phyloP scores from a whole-genome alignment of 1,139 yeast genomes.

The Sugiyamaella neomexicana region DNA sequence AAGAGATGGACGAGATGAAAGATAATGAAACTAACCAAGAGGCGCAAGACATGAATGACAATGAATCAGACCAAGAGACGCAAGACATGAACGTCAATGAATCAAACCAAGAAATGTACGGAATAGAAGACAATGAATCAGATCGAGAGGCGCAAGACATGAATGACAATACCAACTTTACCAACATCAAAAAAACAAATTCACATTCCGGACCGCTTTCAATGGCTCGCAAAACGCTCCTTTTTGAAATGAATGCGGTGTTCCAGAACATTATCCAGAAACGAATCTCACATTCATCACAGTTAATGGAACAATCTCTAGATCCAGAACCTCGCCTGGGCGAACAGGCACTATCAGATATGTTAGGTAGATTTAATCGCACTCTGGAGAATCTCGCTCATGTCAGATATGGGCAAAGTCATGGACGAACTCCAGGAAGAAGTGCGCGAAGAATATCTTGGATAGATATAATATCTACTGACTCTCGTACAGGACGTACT shows the following conservation, averaged over 20 bases:
- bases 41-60: no score
- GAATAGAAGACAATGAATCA: no score
- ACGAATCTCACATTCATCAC: conserved; percentile 22
- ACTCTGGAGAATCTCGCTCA: conserved; percentile 6
- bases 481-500: conserved; percentile 24
- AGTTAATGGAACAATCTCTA: conserved; percentile 20
- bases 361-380: conserved; percentile 2
- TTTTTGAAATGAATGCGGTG: conserved; percentile 29
- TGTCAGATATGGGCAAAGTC: conserved; percentile 2
- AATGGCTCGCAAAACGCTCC: conserved; percentile 23
- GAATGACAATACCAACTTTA: no score
- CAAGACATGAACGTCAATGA: no score
- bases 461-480: conserved; percentile 23
- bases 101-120: no score
- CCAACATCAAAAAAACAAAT: background rate
- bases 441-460: conserved; percentile 17
- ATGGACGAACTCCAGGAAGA: background rate
- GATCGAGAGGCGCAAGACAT: no score
- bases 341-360: conserved; percentile 21
- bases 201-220: background rate
- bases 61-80: no score
- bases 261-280: conserved; percentile 28
- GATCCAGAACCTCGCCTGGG: conserved; percentile 29
- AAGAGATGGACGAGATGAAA: no score
- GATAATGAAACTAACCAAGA: no score